Percentiles rank a stretch among this genome's conserved stretches.
Conservation (phyloP, 164 flowering plant species). For the Annona cherimola region DNA sequence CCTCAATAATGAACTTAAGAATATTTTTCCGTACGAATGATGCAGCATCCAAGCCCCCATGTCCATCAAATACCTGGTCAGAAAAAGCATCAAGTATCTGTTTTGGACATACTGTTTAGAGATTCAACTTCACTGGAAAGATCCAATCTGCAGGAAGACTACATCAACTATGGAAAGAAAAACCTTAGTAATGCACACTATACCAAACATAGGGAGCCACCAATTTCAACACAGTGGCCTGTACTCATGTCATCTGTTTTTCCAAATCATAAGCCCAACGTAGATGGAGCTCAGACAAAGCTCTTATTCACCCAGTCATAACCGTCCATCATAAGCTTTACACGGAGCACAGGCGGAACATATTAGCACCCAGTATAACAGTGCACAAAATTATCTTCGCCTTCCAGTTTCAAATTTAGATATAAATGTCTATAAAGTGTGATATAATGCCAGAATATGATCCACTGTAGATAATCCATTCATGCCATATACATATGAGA, state of each 20-base stretch:
- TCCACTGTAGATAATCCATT: no score
- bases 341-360: no score
- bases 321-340: no score
- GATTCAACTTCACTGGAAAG: background rate
- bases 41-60: constrained; percentile 91
- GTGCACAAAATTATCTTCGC: no score
- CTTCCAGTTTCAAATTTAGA: no score
- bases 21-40: constrained; percentile 55
- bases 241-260: background rate
- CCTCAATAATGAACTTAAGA: constrained; percentile 70
- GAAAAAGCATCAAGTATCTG: constrained; percentile 4
- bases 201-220: background rate
- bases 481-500: no score
- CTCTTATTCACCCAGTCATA: background rate
- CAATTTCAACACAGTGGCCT: background rate
- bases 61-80: constrained; percentile 92
- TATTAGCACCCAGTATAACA: no score
- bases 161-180: background rate
- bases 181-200: background rate
- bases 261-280: background rate
- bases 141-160: background rate
- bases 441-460: no score
- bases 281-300: background rate
- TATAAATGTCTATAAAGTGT: no score
- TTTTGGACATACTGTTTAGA: background rate